phyloP scores from a whole-genome alignment of 495 filamentous ascomycete species.

The Rhizodiscina lignyota region DNA sequence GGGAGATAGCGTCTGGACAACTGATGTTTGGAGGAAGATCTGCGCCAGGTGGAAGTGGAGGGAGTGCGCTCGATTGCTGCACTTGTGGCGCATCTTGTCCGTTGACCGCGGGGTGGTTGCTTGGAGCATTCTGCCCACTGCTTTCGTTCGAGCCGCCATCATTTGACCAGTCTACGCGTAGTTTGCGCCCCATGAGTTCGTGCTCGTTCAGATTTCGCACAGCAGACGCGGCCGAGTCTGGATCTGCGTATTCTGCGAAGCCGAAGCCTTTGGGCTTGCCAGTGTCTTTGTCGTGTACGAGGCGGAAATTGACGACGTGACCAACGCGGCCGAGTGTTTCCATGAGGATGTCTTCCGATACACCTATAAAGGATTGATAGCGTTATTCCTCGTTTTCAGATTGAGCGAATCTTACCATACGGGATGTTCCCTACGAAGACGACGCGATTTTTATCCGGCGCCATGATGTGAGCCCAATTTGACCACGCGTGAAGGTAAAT shows the following conservation, averaged over 20 bases:
- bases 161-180: constrained; percentile 89
- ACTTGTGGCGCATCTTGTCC: constrained; percentile 4
- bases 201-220: constrained; percentile 92
- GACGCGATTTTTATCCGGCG: constrained; percentile 5
- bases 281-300: constrained; percentile 92
- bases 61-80: constrained; percentile 30
- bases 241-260: constrained; percentile 84
- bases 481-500: no score
- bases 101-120: constrained; percentile 3
- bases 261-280: constrained; percentile 93
- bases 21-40: constrained; percentile 66
- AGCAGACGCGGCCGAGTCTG: constrained; percentile 81
- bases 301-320: constrained; percentile 76
- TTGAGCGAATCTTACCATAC: constrained; percentile 14
- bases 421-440: constrained; percentile 28
- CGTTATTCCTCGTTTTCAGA: not conserved
- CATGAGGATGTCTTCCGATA: constrained; percentile 86
- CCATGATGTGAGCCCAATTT: no score
- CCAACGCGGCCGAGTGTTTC: constrained; percentile 80
- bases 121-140: constrained; percentile 17
- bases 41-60: constrained; percentile 67
- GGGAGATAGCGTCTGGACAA: constrained; percentile 79
- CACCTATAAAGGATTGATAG: constrained; percentile 31
- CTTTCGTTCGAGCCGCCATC: constrained; percentile 63
- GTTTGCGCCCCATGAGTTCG: constrained; percentile 87